Conservation (phyloP, 31 red algal species). For the Asparagopsis taxiformis region DNA sequence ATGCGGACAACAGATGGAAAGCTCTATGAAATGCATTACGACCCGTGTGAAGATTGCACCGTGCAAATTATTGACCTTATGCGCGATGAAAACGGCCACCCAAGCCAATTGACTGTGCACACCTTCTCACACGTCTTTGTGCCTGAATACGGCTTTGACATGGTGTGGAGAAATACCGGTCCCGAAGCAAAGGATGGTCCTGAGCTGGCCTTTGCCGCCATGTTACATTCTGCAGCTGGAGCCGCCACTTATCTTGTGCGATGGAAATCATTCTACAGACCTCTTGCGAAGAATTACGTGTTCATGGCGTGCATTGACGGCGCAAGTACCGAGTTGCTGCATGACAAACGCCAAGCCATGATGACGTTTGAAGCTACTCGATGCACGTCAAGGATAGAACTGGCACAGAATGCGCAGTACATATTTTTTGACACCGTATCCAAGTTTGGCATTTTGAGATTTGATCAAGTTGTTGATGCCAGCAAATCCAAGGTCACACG, state of each 20-base stretch:
- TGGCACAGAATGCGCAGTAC: constrained; percentile 31
- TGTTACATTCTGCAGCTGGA: constrained; percentile 59
- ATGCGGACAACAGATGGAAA: background rate
- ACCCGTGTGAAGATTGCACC: constrained; percentile 74
- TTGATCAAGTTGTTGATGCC: constrained; percentile 66
- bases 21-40: constrained; percentile 22
- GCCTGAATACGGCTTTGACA: constrained; percentile 81
- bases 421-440: constrained; percentile 77
- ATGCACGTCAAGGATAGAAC: constrained; percentile 62
- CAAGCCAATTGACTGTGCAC: constrained; percentile 23
- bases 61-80: constrained; percentile 47
- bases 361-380: constrained; percentile 22
- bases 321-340: constrained; percentile 52
- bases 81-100: constrained; percentile 6
- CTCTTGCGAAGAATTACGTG: constrained; percentile 29
- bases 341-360: constrained; percentile 57
- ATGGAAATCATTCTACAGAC: constrained; percentile 40
- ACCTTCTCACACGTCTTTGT: constrained; percentile 81
- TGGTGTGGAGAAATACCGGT: constrained; percentile 50
- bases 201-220: constrained; percentile 69
- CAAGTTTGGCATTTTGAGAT: constrained; percentile 68
- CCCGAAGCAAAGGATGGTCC: background rate
- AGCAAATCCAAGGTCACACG: constrained; percentile 36
- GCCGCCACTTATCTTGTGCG: constrained; percentile 68
- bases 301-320: constrained; percentile 76